Evolutionary conservation across 805 yeast genomes (phyloP).

Genomic region (Metschnikowia kunwiensis): DNA sequence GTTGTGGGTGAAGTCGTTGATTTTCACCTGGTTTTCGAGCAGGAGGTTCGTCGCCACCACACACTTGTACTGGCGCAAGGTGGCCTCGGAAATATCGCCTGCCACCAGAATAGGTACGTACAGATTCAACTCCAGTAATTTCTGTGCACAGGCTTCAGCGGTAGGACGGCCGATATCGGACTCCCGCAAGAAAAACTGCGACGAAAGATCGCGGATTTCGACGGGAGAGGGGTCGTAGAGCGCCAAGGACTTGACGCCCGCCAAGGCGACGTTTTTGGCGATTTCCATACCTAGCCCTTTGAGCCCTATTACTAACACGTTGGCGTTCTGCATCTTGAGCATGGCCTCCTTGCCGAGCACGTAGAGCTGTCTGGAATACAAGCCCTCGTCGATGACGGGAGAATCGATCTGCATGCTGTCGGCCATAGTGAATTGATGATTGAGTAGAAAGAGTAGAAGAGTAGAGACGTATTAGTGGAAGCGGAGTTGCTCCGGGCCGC

Average conservation of each 20-base stretch:
- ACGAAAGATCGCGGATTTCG: slow-evolving; percentile 67
- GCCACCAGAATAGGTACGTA: slow-evolving; percentile 84
- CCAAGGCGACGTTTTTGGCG: slow-evolving; percentile 93
- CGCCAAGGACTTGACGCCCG: slow-evolving; percentile 92
- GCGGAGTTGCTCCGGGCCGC: not conserved
- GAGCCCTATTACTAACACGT: slow-evolving; percentile 86
- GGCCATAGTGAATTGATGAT: slow-evolving; percentile 9
- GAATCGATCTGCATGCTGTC: slow-evolving; percentile 42
- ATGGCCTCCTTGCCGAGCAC: slow-evolving; percentile 98
- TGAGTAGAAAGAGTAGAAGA: not conserved
- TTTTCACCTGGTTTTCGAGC: slow-evolving; percentile 68
- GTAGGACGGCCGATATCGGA: slow-evolving; percentile 75
- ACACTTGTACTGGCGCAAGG: slow-evolving; percentile 64
- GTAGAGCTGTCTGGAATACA: slow-evolving; percentile 94
- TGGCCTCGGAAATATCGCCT: slow-evolving; percentile 50
- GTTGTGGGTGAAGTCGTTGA: slow-evolving; percentile 73
- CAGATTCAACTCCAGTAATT: slow-evolving; percentile 76
- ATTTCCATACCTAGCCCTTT: slow-evolving; percentile 94
- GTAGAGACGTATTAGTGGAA: not conserved
- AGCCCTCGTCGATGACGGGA: slow-evolving; percentile 78
- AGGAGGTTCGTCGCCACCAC: slow-evolving; percentile 77
- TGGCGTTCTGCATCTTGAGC: slow-evolving; percentile 93
- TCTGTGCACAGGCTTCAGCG: slow-evolving; percentile 65
- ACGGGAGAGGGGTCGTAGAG: slow-evolving; percentile 78
- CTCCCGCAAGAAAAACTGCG: slow-evolving; percentile 80